phyloP scores from a whole-genome alignment of 169 alveolate species.

The Plasmodium gaboni region DNA sequence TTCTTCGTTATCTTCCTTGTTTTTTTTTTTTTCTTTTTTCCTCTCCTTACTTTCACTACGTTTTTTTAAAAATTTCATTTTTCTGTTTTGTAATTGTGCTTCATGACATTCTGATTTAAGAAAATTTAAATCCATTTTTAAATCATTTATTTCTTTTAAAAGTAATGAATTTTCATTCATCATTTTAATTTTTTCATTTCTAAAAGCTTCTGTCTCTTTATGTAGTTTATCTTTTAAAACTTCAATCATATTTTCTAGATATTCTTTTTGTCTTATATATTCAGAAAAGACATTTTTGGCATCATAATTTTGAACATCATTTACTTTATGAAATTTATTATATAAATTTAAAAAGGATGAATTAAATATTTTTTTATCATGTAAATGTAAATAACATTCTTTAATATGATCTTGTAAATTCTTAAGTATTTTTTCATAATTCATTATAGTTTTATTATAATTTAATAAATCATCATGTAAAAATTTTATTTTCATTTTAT shows the following conservation, averaged over 20 bases:
- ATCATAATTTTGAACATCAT: constrained; percentile 66
- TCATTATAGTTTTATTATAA: constrained; percentile 64
- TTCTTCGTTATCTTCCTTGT: constrained; percentile 2
- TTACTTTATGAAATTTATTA: constrained; percentile 68
- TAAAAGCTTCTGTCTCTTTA: constrained; percentile 72
- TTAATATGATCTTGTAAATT: constrained; percentile 70
- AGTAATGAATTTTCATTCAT: constrained; percentile 71
- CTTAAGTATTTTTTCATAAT: constrained; percentile 63
- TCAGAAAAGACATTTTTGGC: constrained; percentile 73
- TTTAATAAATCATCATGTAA: constrained; percentile 66
- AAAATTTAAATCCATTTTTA: constrained; percentile 69
- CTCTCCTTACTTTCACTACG: constrained; percentile 7
- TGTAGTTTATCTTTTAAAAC: constrained; percentile 56
- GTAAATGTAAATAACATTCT: constrained; percentile 69
- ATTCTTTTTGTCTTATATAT: constrained; percentile 62
- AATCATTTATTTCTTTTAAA: constrained; percentile 67
- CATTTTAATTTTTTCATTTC: constrained; percentile 70
- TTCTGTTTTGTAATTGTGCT: constrained; percentile 30
- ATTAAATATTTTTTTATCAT: constrained; percentile 72
- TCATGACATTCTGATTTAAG: constrained; percentile 66
- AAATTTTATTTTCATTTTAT: constrained; percentile 69
- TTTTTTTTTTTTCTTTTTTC: not conserved
- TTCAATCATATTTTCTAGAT: constrained; percentile 69
- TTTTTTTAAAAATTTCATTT: constrained; percentile 33
- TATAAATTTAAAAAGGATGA: constrained; percentile 67